Conservation (phyloP, 768 basidiomycete species). For the Symmetrospora coprosmae region DNA sequence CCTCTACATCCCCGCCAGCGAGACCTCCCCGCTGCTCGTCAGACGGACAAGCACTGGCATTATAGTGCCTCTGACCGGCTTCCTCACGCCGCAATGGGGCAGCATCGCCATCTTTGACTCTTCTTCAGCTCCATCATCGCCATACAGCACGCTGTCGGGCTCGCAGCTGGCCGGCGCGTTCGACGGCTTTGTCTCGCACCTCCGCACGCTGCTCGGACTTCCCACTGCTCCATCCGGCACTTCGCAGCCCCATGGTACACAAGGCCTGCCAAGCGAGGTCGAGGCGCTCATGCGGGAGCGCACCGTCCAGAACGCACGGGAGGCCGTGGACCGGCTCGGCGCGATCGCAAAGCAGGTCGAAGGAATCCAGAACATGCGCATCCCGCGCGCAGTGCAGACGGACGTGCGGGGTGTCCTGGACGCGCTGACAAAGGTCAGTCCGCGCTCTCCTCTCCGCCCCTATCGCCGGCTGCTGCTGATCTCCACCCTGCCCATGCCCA, state of each 20-base stretch:
- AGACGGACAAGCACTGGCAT: constrained; percentile 45
- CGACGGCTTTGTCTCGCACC: constrained; percentile 53
- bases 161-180: constrained; percentile 42
- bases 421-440: constrained; percentile 58
- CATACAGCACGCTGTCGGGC: too few relatives aligned
- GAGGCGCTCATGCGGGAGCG: constrained; percentile 61
- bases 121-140: neutral
- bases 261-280: constrained; percentile 48
- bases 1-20: constrained; percentile 62
- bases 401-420: constrained; percentile 58
- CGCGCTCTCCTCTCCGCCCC: too few relatives aligned
- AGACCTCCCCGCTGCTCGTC: constrained; percentile 57
- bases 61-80: constrained; percentile 48
- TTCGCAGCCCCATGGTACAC: too few relatives aligned
- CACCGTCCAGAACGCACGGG: constrained; percentile 52
- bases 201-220: constrained; percentile 67
- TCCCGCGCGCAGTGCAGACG: constrained; percentile 57
- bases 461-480: neutral
- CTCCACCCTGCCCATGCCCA: neutral
- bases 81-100: constrained; percentile 88
- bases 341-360: constrained; percentile 73
- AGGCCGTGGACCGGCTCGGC: constrained; percentile 56
- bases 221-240: too few relatives aligned
- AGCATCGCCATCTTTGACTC: constrained; percentile 51
- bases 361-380: constrained; percentile 83